Base-by-base conservation (phyloP, 2,329 filamentous ascomycete species). In the Fonsecaea pedrosoi region DNA sequence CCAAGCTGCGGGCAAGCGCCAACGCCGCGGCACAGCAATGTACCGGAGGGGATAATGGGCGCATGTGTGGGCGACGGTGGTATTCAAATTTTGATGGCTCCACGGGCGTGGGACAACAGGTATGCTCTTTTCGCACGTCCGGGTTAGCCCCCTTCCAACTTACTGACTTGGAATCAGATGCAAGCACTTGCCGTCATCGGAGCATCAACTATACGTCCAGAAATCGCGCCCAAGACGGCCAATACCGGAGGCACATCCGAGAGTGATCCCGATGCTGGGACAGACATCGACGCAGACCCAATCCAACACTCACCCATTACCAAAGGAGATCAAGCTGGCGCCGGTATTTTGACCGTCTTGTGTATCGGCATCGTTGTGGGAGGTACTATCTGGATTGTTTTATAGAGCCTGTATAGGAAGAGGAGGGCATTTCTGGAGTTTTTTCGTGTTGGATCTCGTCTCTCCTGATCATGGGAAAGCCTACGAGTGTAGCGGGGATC, bases 1-100 rank as follows among this genome's bases (percentile, higher is more conserved):
- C 87, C 0, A 82, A 86, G 37, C 80, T 92, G 6, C 79, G 80
- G 63, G 83, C 79, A 0, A 90, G 89, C 0, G 81, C 89, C 5
- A 66, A 81, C 62, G 88, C 84, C 0, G 90, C 89, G 0, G 85
- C 87, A 1, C 82, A 81, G 48, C 84, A 87, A 66, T 92, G 90
- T 76, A 86, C 84, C 0, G 87, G 86, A 7, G 88, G 86, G 2
- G 77, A 78, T 0, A 82, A 83, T 8, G 83, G 86, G 9, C 83
- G 84, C n/a, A 82, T 82, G 34, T 92, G 90, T 73, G 87, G 88
- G 10, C 86, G 90, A 70, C 84, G 84, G 72, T 92, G 89, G 89
- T 83, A 80, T 48, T 72, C 77, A 0, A 79, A 81, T 1, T 91
- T 82, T 71, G 86, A 88, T 69, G 84, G 84, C 53, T 84, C 81